phyloP scores from a whole-genome alignment of 768 basidiomycete genomes.

The Amanita exitialis region DNA sequence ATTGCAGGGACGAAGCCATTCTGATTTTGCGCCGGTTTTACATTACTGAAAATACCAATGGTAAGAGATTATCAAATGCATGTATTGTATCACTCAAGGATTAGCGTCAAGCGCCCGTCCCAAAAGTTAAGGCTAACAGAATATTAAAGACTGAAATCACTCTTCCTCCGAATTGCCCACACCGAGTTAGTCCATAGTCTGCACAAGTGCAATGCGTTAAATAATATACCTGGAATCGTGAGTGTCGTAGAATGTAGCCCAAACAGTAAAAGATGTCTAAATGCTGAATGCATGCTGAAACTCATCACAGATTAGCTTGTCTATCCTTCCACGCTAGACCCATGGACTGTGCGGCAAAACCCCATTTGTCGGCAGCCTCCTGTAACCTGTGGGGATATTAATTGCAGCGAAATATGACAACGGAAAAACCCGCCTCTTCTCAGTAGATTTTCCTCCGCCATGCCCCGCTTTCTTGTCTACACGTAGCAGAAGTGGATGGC shows the following conservation, averaged over 20 bases:
- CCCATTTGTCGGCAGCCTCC: constrained; percentile 70
- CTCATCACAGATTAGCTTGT: constrained; percentile 10
- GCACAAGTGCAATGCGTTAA: neutral
- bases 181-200: neutral
- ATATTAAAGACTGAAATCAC: constrained; percentile 77
- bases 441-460: constrained; percentile 71
- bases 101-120: constrained; percentile 66
- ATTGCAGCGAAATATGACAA: neutral
- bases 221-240: neutral
- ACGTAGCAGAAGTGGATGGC: constrained; percentile 63
- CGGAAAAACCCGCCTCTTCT: constrained; percentile 37
- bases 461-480: constrained; percentile 78
- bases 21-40: constrained; percentile 83
- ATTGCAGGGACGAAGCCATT: constrained; percentile 75
- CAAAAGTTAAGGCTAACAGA: constrained; percentile 80
- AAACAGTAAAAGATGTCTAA: neutral
- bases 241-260: neutral
- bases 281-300: neutral
- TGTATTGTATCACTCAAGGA: neutral
- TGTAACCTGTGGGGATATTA: constrained; percentile 39
- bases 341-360: constrained; percentile 61
- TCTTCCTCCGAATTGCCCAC: constrained; percentile 9
- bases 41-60: constrained; percentile 88
- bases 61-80: constrained; percentile 25
- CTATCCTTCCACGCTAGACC: constrained; percentile 33